phyloP scores from a whole-genome alignment of 176 grass and related monocot genomes.

The Bolboschoenus planiculmis region DNA sequence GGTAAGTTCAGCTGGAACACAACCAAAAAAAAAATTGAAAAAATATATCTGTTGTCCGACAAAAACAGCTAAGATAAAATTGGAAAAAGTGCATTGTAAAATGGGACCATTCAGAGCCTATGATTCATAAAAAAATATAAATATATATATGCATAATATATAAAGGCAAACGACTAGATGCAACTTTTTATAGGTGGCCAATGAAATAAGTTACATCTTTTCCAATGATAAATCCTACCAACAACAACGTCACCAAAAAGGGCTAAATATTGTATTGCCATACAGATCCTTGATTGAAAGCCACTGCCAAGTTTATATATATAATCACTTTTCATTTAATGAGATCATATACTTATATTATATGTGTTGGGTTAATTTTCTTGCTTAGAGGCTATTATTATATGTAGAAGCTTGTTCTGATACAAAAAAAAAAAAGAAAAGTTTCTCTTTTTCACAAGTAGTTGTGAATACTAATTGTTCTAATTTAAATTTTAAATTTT shows the following conservation, averaged over 20 bases:
- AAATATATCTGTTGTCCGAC: not conserved
- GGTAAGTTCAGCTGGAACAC: too few relatives aligned
- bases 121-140: conserved; percentile 30
- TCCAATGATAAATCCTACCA: conserved; percentile 25
- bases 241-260: conserved; percentile 8
- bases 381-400: too few relatives aligned
- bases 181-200: conserved; percentile 26
- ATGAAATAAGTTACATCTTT: conserved; percentile 44
- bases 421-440: too few relatives aligned
- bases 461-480: too few relatives aligned
- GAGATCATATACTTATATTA: conserved; percentile 1
- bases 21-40: not conserved
- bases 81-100: not conserved
- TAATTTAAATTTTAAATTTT: too few relatives aligned
- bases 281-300: conserved; percentile 34
- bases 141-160: conserved; percentile 20
- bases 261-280: conserved; percentile 13
- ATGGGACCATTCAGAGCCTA: not conserved
- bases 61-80: conserved; percentile 4
- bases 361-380: not conserved
- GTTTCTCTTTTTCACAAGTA: too few relatives aligned
- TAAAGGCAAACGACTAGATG: conserved; percentile 3
- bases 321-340: not conserved
- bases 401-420: too few relatives aligned
- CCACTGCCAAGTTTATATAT: too few relatives aligned